These are phyloP conservation scores for Lasiodiplodia sp. DNA, from an alignment of 2,329 filamentous ascomycete species.

Conservation along the genomic window DNA sequence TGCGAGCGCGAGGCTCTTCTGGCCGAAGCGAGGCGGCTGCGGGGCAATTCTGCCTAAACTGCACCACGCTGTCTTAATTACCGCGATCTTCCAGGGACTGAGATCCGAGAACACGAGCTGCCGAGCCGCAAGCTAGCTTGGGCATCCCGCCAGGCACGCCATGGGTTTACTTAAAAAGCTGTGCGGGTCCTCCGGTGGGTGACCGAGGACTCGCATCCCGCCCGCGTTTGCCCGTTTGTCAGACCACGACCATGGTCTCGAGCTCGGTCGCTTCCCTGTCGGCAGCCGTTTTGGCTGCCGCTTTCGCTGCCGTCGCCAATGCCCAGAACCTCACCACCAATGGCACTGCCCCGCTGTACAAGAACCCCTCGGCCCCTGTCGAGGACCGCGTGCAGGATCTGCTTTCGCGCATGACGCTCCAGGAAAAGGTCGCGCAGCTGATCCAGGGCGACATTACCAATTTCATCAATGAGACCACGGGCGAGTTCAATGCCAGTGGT, in stretches of 20 bases:
- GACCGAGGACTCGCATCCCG: not conserved
- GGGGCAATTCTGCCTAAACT: constrained; percentile 29
- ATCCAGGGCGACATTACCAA: constrained; percentile 71
- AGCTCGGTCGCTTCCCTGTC: constrained; percentile 1
- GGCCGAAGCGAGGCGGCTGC: constrained; percentile 18
- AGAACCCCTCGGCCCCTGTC: constrained; percentile 67
- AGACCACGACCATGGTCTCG: not conserved
- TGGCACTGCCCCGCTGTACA: constrained; percentile 60
- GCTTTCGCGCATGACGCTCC: constrained; percentile 74
- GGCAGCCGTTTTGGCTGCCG: constrained; percentile 8
- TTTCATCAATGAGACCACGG: constrained; percentile 74
- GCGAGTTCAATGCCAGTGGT: constrained; percentile 71
- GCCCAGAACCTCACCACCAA: constrained; percentile 19
- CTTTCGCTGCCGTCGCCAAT: constrained; percentile 4
- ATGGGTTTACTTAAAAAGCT: constrained; percentile 4
- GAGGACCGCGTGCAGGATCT: constrained; percentile 72
- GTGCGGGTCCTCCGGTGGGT: not conserved
- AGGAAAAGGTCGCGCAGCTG: constrained; percentile 75
- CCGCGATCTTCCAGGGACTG: constrained; percentile 10
- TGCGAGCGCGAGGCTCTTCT: not conserved
- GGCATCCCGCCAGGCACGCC: not conserved
- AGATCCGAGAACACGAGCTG: constrained; percentile 23
- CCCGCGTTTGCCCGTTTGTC: not conserved
- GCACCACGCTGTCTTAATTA: not conserved
- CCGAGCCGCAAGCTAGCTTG: constrained; percentile 19